Conservation (phyloP, 169 alveolate species). For the Plasmodium falciparum region DNA sequence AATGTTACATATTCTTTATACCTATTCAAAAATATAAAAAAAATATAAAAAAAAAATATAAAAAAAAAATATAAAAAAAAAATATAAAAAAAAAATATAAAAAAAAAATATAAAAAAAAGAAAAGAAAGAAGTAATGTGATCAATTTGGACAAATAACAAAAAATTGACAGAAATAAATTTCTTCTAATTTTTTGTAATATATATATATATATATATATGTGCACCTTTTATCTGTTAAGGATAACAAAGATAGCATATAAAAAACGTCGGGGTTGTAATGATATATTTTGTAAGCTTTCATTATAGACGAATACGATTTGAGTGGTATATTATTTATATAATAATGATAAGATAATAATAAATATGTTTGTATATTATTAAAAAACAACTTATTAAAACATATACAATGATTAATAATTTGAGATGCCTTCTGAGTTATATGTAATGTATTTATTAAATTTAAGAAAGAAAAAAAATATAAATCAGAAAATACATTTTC, state of each 20-base stretch:
- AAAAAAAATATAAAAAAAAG: background rate
- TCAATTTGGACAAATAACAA: no score
- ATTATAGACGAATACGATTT: conserved; percentile 36
- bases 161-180: no score
- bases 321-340: conserved; percentile 32
- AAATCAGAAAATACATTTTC: conserved; percentile 61
- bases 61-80: background rate
- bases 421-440: conserved; percentile 70
- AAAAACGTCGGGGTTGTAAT: conserved; percentile 53
- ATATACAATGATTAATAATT: conserved; percentile 49
- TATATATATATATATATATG: conserved; percentile 7
- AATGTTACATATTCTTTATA: conserved; percentile 56
- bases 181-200: no score
- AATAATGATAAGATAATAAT: conserved; percentile 52
- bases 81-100: background rate
- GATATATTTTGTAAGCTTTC: conserved; percentile 43
- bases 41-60: background rate
- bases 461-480: conserved; percentile 63
- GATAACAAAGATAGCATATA: conserved; percentile 55
- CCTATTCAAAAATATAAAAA: conserved; percentile 16
- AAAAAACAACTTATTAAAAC: conserved; percentile 48
- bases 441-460: conserved; percentile 56
- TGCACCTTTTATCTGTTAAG: background rate
- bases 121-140: no score
- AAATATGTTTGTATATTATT: conserved; percentile 65